Evolutionary conservation across 345 rosid species (phyloP).

Genomic region (Eucalyptus melliodora): DNA sequence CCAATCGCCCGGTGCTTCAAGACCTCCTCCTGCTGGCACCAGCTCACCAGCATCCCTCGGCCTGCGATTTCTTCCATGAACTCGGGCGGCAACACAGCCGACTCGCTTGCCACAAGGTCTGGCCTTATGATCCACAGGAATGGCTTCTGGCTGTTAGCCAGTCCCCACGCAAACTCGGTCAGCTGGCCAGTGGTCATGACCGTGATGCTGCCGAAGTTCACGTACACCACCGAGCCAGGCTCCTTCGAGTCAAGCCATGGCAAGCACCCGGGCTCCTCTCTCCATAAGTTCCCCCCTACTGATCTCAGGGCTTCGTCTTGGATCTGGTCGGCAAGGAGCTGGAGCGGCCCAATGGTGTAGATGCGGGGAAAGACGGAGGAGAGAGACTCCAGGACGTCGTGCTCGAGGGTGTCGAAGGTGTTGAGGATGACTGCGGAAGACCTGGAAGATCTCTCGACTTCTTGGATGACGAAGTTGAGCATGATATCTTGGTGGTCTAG

Average conservation of each 20-base stretch:
- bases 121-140: neutral
- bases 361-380: constrained; percentile 1
- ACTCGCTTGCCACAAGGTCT: neutral
- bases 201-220: neutral
- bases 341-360: constrained; percentile 18
- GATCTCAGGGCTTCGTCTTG: neutral
- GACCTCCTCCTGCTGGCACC: neutral
- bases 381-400: constrained; percentile 6
- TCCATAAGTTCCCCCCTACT: neutral
- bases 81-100: neutral
- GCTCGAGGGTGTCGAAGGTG: constrained; percentile 26
- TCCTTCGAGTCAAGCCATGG: neutral
- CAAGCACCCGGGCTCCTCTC: neutral
- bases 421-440: constrained; percentile 18
- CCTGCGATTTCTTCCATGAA: neutral
- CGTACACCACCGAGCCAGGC: neutral
- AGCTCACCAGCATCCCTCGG: neutral
- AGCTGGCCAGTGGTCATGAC: neutral
- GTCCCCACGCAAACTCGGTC: neutral
- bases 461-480: constrained; percentile 1
- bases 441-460: neutral
- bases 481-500: constrained; percentile 8
- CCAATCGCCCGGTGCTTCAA: neutral
- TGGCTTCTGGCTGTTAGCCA: neutral
- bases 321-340: constrained; percentile 1